These are phyloP conservation scores for Aspergillus ostianus DNA, from an alignment of 495 filamentous ascomycete genomes.

Conservation along the genomic window DNA sequence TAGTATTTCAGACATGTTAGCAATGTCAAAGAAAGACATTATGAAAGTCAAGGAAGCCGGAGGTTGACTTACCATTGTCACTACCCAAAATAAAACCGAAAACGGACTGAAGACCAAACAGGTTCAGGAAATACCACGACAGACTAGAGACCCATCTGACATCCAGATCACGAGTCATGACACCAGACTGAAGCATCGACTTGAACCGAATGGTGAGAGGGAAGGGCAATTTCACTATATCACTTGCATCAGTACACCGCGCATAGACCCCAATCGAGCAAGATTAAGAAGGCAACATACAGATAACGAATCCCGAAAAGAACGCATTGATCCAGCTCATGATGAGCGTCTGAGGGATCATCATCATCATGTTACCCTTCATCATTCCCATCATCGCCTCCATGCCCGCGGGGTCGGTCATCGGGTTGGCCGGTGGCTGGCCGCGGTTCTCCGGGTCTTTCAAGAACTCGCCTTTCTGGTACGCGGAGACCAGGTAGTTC, in stretches of 20 bases:
- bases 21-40: background rate
- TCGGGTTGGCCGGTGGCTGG: conserved; percentile 87
- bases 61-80: conserved; percentile 75
- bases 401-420: conserved; percentile 97
- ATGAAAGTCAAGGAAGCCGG: background rate
- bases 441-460: conserved; percentile 85
- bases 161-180: conserved; percentile 92
- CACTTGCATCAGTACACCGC: conserved; percentile 15
- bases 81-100: conserved; percentile 95
- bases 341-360: conserved; percentile 96
- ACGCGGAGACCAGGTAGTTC: conserved; percentile 73
- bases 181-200: conserved; percentile 96
- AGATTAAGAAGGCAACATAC: conserved; percentile 48
- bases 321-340: conserved; percentile 99
- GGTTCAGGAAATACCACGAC: conserved; percentile 97
- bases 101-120: conserved; percentile 95
- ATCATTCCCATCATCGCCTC: conserved; percentile 99
- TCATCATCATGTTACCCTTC: conserved; percentile 99
- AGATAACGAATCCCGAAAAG: conserved; percentile 95
- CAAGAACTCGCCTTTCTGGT: conserved; percentile 79
- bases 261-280: background rate
- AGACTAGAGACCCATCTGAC: conserved; percentile 97
- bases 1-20: conserved; percentile 31
- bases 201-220: conserved; percentile 98
- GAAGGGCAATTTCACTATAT: conserved; percentile 93